Base-by-base conservation (phyloP, 768 basidiomycete genomes). In the Lentinula guzmanii region DNA sequence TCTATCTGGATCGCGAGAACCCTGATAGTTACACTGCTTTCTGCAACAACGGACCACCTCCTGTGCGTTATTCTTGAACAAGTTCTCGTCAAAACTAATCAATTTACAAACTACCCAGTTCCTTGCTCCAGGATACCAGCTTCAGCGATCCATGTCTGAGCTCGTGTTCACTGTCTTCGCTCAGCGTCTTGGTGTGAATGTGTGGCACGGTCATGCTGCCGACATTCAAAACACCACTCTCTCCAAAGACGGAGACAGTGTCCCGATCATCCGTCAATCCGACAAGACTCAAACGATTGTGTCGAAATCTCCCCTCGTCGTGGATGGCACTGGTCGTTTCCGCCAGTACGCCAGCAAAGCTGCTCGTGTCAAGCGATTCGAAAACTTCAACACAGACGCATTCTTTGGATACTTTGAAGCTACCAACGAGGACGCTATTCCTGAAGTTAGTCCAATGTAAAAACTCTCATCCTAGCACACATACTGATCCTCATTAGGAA, bases 121-220 rank as follows among this genome's bases (percentile, higher is more conserved):
- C 53, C 53, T 54, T 35, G 53, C 53, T 5, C 61, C 64, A 1
- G 61, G 64, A 10, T 62, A 62, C 39, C 64, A 63, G 18, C 59
- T 62, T 28, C 55, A 65, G 15, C 62, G 64, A 13, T 53, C 53
- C 4, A 63, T 65, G 62, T 61, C 59, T 11, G 64, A 65, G 43
- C 64, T 65, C 18, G 53, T 65, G 11, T 61, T 65, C 50, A 63
- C 64, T 24, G 55, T 65, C 16, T 60, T 63, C 21, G 64, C 64
- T 1, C 64, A 65, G 46, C 58, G 64, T 2, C 58, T 61, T 18
- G 64, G 64, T 15, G 60, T 65, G 6, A 63, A 63, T 37, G 64
- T 65, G 33, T 63, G 55, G 53, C 64, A 65, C 41, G 61, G 64
- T 1, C 62, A 63, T n/a, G 62, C 64, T 35, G 53, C 53, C 18